Percentiles rank a stretch among this genome's conserved stretches.
Evolutionary conservation across 2,329 filamentous ascomycete species (phyloP).

Genomic region (Xylariaceae sp.): DNA sequence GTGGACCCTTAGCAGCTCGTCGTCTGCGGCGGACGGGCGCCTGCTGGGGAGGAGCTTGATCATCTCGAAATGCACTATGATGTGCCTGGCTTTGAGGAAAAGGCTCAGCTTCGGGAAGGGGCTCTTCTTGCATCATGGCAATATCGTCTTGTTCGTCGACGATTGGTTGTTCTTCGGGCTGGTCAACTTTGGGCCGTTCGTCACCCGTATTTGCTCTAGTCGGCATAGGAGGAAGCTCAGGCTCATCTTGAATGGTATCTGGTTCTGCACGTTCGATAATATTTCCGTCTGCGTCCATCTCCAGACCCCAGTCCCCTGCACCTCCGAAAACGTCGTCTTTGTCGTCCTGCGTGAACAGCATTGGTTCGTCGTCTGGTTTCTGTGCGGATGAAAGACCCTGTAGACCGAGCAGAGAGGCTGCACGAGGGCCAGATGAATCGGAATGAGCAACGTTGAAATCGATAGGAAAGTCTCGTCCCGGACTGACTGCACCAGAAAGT

Average conservation of each 20-base stretch:
- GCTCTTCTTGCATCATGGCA: slow-evolving; percentile 31
- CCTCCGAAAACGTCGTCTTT: slow-evolving; percentile 29
- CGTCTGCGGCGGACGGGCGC: slow-evolving; percentile 17
- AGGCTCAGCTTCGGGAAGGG: slow-evolving; percentile 33
- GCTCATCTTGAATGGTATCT: slow-evolving; percentile 34
- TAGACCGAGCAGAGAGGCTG: slow-evolving; percentile 18
- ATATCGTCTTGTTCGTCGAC: slow-evolving; percentile 29
- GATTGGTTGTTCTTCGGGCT: slow-evolving; percentile 10
- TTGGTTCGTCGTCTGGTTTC: slow-evolving; percentile 24
- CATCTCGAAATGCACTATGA: slow-evolving; percentile 12
- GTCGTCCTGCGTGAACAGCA: slow-evolving; percentile 31
- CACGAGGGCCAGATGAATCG: slow-evolving; percentile 14
- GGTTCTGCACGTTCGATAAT: slow-evolving; percentile 30
- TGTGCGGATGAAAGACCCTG: slow-evolving; percentile 24
- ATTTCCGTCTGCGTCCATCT: slow-evolving; percentile 50
- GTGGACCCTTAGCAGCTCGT: neutral
- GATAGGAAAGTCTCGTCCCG: slow-evolving; percentile 15
- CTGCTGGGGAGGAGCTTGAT: slow-evolving; percentile 7
- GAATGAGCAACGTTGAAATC: slow-evolving; percentile 22
- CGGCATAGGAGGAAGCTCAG: slow-evolving; percentile 39
- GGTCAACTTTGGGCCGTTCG: slow-evolving; percentile 9
- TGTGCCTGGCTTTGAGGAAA: slow-evolving; percentile 25
- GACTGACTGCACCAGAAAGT: slow-evolving; percentile 14
- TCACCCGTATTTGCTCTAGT: slow-evolving; percentile 12
- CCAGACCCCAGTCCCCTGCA: slow-evolving; percentile 39